Evolutionary conservation across 345 rosid genomes (phyloP).

Genomic region (Draba incana): DNA sequence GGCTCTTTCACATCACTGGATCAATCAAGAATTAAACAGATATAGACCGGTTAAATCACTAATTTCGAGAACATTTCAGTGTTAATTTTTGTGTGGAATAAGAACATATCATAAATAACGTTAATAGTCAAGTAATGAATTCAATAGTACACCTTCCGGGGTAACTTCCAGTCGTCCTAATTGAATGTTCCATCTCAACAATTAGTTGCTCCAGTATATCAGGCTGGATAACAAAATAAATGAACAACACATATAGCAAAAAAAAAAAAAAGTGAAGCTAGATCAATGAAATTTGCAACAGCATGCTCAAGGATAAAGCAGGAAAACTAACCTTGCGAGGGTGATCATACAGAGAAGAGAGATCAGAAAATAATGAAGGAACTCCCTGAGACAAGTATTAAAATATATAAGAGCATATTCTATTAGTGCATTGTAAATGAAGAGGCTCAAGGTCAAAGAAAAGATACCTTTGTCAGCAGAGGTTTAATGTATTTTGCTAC

Average conservation of each 20-base stretch:
- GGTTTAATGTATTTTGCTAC: constrained; percentile 80
- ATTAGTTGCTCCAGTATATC: constrained; percentile 81
- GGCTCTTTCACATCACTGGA: constrained; percentile 89
- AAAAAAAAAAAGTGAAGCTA: constrained; percentile 23
- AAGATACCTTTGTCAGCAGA: constrained; percentile 75
- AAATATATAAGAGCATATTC: constrained; percentile 26
- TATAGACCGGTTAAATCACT: neutral
- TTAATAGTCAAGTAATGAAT: constrained; percentile 11
- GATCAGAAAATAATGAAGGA: constrained; percentile 96
- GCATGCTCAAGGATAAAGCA: constrained; percentile 26
- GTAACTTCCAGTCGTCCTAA: constrained; percentile 61
- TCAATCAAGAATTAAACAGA: constrained; percentile 19
- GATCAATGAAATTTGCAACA: constrained; percentile 5
- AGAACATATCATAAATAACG: constrained; percentile 1
- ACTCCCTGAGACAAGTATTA: constrained; percentile 67
- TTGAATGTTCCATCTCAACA: constrained; percentile 85
- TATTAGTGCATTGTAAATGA: constrained; percentile 17
- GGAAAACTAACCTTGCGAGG: constrained; percentile 71
- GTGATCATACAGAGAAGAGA: constrained; percentile 86
- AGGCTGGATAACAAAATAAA: constrained; percentile 55
- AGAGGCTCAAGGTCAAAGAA: constrained; percentile 13
- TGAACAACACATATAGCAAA: constrained; percentile 6
- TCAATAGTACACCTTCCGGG: constrained; percentile 75
- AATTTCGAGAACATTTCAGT: constrained; percentile 9
- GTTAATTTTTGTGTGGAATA: neutral